Base-by-base conservation (phyloP, 1,284 basidiomycete genomes). In the Marasmius fiardii region DNA sequence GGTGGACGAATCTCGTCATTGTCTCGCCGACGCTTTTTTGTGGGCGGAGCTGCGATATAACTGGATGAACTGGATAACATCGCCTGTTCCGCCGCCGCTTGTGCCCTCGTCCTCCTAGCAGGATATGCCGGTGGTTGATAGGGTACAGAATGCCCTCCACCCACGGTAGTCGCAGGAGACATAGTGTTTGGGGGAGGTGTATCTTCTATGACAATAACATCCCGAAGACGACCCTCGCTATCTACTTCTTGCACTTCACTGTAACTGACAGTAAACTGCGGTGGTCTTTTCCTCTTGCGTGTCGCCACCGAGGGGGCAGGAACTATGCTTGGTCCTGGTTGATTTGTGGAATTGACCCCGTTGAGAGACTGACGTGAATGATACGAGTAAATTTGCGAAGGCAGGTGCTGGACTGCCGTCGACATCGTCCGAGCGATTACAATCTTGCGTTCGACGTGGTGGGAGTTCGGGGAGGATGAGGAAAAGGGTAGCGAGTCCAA, bases 181-280 rank as follows among this genome's bases (percentile, higher is more conserved):
- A 86, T 81, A 52, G 89, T 90, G 18, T 49, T 31, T 53, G 85
- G 81, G 54, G 87, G 85, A 51, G 90, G 90, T 49, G 90, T 91
- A 74, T 93, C 90, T 64, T 92, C 90, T 69, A 93, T 92, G 64
- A 93, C 86, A 71, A 93, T 92, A 65, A 92, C 88, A 68, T 93
- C 90, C 51, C 90, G 77, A 43, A 90, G 76, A 61, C 79, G 76
- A 61, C 90, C 90, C 51, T 85, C 74, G 64, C 76, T 79, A 71
- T 92, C 90, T 67, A 90, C 79, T 71, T 92, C 90, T 63, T 92
- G 85, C 37, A 92, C 87, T 68, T 92, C 89, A 67, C 85, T 89
- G 75, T 91, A 92, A 73, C 81, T 86, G 69, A 91, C 86, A 31
- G 84, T 86, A 69, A 81, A 88, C 64, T 89, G 86, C 64, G 86